Evolutionary conservation across 495 filamentous ascomycete genomes (phyloP).

Genomic region (Parathielavia hyrcaniae): DNA sequence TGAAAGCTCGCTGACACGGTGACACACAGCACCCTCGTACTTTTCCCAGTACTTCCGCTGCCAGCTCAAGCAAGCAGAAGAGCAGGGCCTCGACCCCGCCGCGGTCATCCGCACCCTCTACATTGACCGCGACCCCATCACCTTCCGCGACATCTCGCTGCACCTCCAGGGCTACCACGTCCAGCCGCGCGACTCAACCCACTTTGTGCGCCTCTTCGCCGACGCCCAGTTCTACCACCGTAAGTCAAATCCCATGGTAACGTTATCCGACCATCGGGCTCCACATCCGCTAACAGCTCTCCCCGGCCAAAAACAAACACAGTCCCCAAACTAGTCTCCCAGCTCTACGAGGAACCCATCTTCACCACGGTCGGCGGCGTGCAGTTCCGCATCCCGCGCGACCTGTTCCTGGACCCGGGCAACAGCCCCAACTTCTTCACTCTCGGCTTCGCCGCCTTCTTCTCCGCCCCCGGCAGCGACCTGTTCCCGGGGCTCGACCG

Average conservation of each 20-base stretch:
- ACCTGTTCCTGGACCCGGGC: constrained; percentile 71
- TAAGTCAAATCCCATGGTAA: constrained; percentile 45
- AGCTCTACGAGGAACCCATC: constrained; percentile 90
- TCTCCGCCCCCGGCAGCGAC: constrained; percentile 65
- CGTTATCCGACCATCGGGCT: constrained; percentile 15
- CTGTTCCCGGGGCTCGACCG: constrained; percentile 82
- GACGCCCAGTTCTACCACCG: constrained; percentile 93
- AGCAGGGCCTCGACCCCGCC: constrained; percentile 48
- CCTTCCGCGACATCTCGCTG: constrained; percentile 80
- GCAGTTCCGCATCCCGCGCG: constrained; percentile 83
- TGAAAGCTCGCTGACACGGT: constrained; percentile 15
- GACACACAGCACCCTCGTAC: constrained; percentile 76
- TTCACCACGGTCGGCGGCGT: constrained; percentile 81
- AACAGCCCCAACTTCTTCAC: constrained; percentile 95
- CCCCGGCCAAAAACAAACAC: neutral
- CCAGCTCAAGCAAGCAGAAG: constrained; percentile 60
- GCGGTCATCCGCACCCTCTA: constrained; percentile 63
- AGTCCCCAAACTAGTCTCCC: constrained; percentile 85
- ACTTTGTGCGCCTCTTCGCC: constrained; percentile 88
- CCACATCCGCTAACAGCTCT: neutral
- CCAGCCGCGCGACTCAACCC: constrained; percentile 68
- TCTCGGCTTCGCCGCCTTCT: constrained; percentile 85
- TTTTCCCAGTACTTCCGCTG: constrained; percentile 92
- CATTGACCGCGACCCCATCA: constrained; percentile 89
- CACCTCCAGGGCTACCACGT: constrained; percentile 95